Base-by-base conservation (phyloP, 371 early-diverging fungal genomes). In the Mucor irregularis region DNA sequence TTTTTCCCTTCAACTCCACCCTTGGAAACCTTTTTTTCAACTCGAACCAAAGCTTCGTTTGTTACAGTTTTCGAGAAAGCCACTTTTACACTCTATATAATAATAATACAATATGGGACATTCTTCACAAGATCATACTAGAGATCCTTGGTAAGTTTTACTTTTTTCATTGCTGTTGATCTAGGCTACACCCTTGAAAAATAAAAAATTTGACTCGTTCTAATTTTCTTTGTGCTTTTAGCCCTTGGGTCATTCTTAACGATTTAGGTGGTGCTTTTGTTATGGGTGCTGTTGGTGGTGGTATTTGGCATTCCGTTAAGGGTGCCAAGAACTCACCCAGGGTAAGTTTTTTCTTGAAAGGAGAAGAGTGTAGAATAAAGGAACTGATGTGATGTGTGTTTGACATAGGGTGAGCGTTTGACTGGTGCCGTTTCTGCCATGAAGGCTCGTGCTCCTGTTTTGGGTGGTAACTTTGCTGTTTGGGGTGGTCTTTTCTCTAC, bases 401-500 rank as follows among this genome's bases (percentile, higher is more conserved):
- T 29, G 16, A n/a, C 19, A 35, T 81, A 90, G 83, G 95, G 95
- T 39, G 96, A 96, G 61, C 88, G 96, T 57, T 81, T 94, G 69
- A 73, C 79, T 4, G 97, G 97, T 56, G 89, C 93, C 16, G 61
- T 97, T 29, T 81, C 88, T 21, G 85, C 96, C 8, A 87, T 98
- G 76, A 95, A 97, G 70, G 88, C 93, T 35, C 89, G 97, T 48
- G 95, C 95, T 2, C 99, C 99, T 30, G 91, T 96, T 30, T 73
- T 93, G 31, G 97, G 95, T 46, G 98, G 96, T 46, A 96, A 96
- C 82, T 98, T 98, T 80, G 98, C 97, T 7, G 96, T 95, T 14
- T 98, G 99, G 99, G 95, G 96, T 68, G 96, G 95, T 53, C 82
- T 97, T 54, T 98, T 97, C 73, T 91, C 91, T 51, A 89, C 98